Conservation (phyloP, 352 stramenopile species). For the Phytophthora cryptogea region DNA sequence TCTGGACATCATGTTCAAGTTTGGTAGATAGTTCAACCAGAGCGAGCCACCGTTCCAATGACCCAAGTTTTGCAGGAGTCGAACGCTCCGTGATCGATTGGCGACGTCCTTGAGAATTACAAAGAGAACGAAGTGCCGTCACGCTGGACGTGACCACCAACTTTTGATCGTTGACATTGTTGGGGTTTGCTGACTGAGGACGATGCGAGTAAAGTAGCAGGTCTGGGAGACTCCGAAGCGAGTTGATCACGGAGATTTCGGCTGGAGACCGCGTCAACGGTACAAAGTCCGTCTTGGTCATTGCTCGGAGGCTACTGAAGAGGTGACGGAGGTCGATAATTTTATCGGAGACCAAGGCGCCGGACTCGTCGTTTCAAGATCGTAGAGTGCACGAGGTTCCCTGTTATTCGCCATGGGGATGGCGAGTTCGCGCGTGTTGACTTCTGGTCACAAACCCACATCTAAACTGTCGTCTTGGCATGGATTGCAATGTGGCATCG, state of each 20-base stretch:
- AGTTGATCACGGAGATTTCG: slow-evolving; percentile 33
- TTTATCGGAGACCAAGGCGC: slow-evolving; percentile 25
- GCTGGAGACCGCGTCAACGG: slow-evolving; percentile 30
- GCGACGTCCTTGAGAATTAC: slow-evolving; percentile 7
- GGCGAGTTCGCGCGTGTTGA: slow-evolving; percentile 22
- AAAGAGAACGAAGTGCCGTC: slow-evolving; percentile 28
- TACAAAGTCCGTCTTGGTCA: slow-evolving; percentile 24
- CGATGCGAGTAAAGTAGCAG: slow-evolving; percentile 25
- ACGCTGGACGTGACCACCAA: slow-evolving; percentile 24
- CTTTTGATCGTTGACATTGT: neutral
- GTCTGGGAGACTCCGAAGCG: slow-evolving; percentile 22
- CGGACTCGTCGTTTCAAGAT: slow-evolving; percentile 34
- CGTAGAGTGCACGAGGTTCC: neutral
- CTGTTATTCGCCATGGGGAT: slow-evolving; percentile 24
- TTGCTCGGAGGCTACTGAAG: neutral
- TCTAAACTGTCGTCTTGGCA: slow-evolving; percentile 13
- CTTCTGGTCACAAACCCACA: slow-evolving; percentile 4
- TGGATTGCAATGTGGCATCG: slow-evolving; percentile 46
- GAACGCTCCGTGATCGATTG: slow-evolving; percentile 14
- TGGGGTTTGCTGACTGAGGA: slow-evolving; percentile 23
- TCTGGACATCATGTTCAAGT: slow-evolving; percentile 21
- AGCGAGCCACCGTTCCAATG: slow-evolving; percentile 30
- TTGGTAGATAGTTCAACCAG: slow-evolving; percentile 20
- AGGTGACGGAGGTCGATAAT: slow-evolving; percentile 16
- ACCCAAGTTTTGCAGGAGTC: slow-evolving; percentile 3